A percentile compares a stretch with the other conserved stretches of the same genome.
Conservation (phyloP, 2,329 filamentous ascomycete genomes). For the Penicillium sp. region DNA sequence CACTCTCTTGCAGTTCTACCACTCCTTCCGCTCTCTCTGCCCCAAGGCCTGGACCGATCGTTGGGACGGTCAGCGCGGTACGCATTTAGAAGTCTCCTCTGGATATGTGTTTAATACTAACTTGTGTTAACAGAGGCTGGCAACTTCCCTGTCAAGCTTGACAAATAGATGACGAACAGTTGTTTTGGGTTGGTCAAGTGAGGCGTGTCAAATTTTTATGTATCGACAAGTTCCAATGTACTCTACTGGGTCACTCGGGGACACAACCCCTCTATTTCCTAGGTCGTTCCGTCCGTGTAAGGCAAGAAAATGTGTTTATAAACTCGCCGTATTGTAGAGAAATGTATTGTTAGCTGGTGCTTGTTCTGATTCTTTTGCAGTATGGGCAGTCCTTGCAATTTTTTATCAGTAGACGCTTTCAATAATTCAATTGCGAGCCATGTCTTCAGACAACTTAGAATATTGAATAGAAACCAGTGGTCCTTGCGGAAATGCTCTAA, state of each 20-base stretch:
- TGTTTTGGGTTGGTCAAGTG: slow-evolving; percentile 27
- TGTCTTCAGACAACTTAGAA: not conserved
- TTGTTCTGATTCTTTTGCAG: not conserved
- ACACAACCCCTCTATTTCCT: slow-evolving; percentile 27
- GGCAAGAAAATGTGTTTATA: slow-evolving; percentile 33
- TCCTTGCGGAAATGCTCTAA: slow-evolving; percentile 17
- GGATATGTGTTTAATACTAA: slow-evolving; percentile 7
- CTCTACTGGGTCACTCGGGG: slow-evolving; percentile 38
- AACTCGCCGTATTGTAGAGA: slow-evolving; percentile 26
- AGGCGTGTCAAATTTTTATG: slow-evolving; percentile 28
- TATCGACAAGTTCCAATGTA: slow-evolving; percentile 39
- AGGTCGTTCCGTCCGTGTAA: slow-evolving; percentile 11
- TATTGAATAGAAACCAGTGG: not conserved
- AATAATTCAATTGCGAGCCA: not conserved
- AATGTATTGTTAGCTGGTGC: slow-evolving; percentile 13
- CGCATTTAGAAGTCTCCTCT: slow-evolving; percentile 37
- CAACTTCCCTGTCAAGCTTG: slow-evolving; percentile 54
- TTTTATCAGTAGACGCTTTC: not conserved
- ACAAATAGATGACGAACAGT: slow-evolving; percentile 39
- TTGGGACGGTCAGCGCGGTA: slow-evolving; percentile 97
- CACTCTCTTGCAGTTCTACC: slow-evolving; percentile 69
- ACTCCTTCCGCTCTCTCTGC: slow-evolving; percentile 96
- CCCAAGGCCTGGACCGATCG: slow-evolving; percentile 88
- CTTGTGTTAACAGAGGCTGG: slow-evolving; percentile 47
- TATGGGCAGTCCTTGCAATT: not conserved